Base-by-base conservation (phyloP, 2,329 filamentous ascomycete genomes). In the Paracorniculantispora psalliotae region DNA sequence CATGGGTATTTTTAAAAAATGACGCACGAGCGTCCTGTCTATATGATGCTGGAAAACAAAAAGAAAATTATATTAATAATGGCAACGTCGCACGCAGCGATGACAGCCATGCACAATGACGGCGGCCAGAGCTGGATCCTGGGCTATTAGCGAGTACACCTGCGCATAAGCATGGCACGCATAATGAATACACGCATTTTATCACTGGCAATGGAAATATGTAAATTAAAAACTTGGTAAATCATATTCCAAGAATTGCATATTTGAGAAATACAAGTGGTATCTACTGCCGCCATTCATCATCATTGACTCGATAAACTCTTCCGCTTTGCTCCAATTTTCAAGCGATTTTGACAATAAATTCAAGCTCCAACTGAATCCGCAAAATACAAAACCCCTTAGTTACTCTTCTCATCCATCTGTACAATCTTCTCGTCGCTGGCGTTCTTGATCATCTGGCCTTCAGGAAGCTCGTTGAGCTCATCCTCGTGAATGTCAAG, bases 401-500 rank as follows among this genome's bases (percentile, higher is more conserved):
- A 57, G 35, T 21, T 49, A n/a, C 54, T 57, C 33, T 49, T 57
- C 35, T 57, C 33, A 43, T 57, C 54, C 46, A 57, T 17, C 12
- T 39, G 54, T 12, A 33, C 44, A 43, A 49, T 41, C 50, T 50
- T 61, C 6, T 55, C 43, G 13, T 51, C 41, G 50, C 47, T 61
- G 15, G 15, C 35, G 5, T 25, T 53, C 52, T 49, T 59, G 21
- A 37, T 2, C 35, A 46, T 59, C 33, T 41, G 51, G 35, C 39
- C 68, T 60, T 74, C 73, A 4, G 71, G 71, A 26, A 83, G 70
- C 68, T 84, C 79, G 63, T 91, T 91, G 57, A 91, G 73, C 39
- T 79, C 75, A 69, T 91, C 88, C 65, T 91, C 88, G 62, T 83
- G 75, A 51, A 72, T 73, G 67, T 91, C 88, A 1, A 88, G 73